A percentile compares a stretch with the other conserved stretches of the same genome.
Evolutionary conservation across 2,329 filamentous ascomycete species (phyloP).

Genomic region (Cryphonectria naterciae): DNA sequence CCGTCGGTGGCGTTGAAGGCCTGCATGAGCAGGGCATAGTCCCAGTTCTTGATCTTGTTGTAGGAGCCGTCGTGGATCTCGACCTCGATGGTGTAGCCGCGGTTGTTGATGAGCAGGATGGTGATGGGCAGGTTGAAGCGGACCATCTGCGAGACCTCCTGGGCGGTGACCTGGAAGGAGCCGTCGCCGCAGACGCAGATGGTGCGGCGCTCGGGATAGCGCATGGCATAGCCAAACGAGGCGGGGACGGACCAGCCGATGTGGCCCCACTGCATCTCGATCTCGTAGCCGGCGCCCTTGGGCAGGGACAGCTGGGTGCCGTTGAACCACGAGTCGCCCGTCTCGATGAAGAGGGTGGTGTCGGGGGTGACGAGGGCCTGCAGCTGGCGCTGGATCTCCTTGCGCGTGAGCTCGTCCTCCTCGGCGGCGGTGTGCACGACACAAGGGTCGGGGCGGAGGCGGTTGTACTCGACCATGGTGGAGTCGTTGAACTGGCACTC

Average conservation of each 20-base stretch:
- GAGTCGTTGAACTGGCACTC: conserved; percentile 32
- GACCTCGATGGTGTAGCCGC: conserved; percentile 45
- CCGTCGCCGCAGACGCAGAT: conserved; percentile 42
- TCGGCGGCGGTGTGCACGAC: conserved; percentile 29
- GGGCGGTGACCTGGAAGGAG: conserved; percentile 43
- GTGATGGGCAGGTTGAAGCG: conserved; percentile 38
- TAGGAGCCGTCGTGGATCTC: conserved; percentile 42
- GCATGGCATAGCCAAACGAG: conserved; percentile 35
- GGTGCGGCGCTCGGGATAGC: conserved; percentile 34
- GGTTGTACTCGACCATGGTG: conserved; percentile 36
- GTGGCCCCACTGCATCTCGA: conserved; percentile 39
- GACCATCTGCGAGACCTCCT: conserved; percentile 43
- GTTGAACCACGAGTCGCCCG: conserved; percentile 38
- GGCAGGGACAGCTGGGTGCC: conserved; percentile 35
- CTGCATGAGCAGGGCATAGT: conserved; percentile 36
- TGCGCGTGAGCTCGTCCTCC: conserved; percentile 33
- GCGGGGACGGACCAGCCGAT: conserved; percentile 37
- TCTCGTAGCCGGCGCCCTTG: conserved; percentile 36
- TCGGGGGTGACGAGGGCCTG: conserved; percentile 32
- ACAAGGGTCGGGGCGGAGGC: conserved; percentile 33
- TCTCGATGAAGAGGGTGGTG: conserved; percentile 35
- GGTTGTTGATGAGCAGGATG: conserved; percentile 43
- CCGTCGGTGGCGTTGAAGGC: conserved; percentile 35
- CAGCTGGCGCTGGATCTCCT: conserved; percentile 35
- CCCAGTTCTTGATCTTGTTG: conserved; percentile 40